phyloP scores from a whole-genome alignment of 2,329 filamentous ascomycete genomes.

The Microcyclospora pomicola region DNA sequence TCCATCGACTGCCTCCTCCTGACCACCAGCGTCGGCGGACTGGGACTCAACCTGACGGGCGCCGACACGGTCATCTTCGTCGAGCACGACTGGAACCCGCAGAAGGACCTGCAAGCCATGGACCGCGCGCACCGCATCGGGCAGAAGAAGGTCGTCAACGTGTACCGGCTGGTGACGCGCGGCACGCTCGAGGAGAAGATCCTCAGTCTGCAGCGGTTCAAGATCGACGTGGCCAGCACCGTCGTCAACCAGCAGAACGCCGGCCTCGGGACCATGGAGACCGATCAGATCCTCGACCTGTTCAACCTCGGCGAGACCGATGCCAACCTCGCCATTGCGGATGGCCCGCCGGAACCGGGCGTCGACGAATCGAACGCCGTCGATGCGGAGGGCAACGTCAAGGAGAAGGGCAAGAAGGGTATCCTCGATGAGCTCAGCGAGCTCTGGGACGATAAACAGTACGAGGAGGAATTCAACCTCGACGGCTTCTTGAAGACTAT shows the following conservation, averaged over 20 bases:
- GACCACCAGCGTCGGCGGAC: conserved; percentile 86
- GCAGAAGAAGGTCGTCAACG: conserved; percentile 99
- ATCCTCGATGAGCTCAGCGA: conserved; percentile 92
- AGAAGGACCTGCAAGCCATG: conserved; percentile 98
- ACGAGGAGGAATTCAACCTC: conserved; percentile 94
- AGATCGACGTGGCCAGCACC: conserved; percentile 95
- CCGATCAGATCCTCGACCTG: conserved; percentile 90
- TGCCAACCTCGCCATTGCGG: conserved; percentile 18
- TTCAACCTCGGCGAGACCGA: conserved; percentile 78
- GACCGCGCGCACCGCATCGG: conserved; percentile 95
- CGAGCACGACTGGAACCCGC: conserved; percentile 98
- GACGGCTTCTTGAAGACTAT: conserved; percentile 93
- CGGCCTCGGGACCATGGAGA: conserved; percentile 89
- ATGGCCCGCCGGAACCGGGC: conserved; percentile 14
- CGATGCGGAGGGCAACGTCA: conserved; percentile 71
- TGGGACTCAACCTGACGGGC: conserved; percentile 89
- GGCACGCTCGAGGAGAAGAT: conserved; percentile 98
- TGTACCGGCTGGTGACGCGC: conserved; percentile 89
- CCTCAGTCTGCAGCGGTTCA: conserved; percentile 88
- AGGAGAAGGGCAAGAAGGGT: conserved; percentile 91
- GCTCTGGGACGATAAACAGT: conserved; percentile 93
- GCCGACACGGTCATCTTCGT: conserved; percentile 99
- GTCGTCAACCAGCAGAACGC: conserved; percentile 99
- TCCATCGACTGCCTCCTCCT: conserved; percentile 89
- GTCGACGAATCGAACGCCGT: conserved; percentile 64